These are phyloP conservation scores for Wakefieldia striispora DNA, from an alignment of 768 basidiomycete genomes.

Conservation along the genomic window DNA sequence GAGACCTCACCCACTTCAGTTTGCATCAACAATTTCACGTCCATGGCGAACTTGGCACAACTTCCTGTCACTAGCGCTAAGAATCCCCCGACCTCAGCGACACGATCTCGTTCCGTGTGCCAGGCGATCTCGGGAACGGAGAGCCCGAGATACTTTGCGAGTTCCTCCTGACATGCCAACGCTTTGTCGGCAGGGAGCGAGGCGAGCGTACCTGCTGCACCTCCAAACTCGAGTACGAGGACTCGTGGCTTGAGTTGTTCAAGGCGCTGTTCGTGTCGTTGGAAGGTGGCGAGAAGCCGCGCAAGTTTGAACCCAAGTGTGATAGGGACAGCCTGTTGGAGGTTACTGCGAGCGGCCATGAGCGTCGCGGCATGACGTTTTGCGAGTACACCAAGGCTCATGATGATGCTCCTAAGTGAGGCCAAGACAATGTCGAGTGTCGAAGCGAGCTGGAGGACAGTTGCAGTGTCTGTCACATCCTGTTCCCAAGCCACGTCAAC, in stretches of 20 bases:
- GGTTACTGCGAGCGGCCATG: conserved; percentile 47
- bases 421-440: conserved; percentile 36
- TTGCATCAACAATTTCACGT: conserved; percentile 47
- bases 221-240: conserved; percentile 43
- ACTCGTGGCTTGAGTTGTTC: conserved; percentile 36
- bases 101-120: conserved; percentile 45
- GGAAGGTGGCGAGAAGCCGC: conserved; percentile 42
- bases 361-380: conserved; percentile 35
- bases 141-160: conserved; percentile 20
- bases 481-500: conserved; percentile 11
- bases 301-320: conserved; percentile 48
- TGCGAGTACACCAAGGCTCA: conserved; percentile 30
- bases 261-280: conserved; percentile 39
- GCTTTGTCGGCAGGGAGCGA: conserved; percentile 39
- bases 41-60: conserved; percentile 45
- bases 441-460: conserved; percentile 40
- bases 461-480: conserved; percentile 51
- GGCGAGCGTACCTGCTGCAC: conserved; percentile 46
- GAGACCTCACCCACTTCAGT: conserved; percentile 46
- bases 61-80: conserved; percentile 45
- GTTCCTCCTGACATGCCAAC: conserved; percentile 23
- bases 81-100: conserved; percentile 43
- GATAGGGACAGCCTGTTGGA: conserved; percentile 50
- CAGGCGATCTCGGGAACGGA: conserved; percentile 29
- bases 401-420: conserved; percentile 30